Evolutionary conservation across 2,329 filamentous ascomycete genomes (phyloP).

Genomic region (Colletotrichum euphorbiae): DNA sequence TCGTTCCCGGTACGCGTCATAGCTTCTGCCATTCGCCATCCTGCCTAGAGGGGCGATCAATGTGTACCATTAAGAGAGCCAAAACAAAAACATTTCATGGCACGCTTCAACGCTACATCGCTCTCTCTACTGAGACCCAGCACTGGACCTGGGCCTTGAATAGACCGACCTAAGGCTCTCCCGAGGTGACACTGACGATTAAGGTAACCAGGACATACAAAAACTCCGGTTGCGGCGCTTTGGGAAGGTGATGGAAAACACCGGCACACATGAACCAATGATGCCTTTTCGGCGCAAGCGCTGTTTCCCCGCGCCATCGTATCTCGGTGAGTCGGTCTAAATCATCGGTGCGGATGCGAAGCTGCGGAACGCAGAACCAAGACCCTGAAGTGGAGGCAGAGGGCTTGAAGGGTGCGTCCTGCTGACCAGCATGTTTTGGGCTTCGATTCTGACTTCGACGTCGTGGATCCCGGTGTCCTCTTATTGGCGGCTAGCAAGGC

Average conservation of each 20-base stretch:
- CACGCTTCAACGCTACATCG: conserved; percentile 1
- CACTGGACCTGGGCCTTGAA: not conserved
- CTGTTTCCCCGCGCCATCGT: conserved; percentile 25
- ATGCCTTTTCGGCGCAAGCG: conserved; percentile 5
- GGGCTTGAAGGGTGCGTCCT: conserved; percentile 13
- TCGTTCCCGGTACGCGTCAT: no score
- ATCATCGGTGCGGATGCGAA: conserved; percentile 36
- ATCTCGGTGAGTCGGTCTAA: conserved; percentile 13
- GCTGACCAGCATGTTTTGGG: conserved; percentile 11
- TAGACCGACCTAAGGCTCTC: not conserved
- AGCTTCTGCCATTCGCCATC: no score
- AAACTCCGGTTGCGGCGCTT: not conserved
- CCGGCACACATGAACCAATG: not conserved
- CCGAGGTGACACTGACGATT: conserved; percentile 14
- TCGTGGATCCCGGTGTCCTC: conserved; percentile 15
- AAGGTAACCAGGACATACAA: no score
- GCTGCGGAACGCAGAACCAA: conserved; percentile 33
- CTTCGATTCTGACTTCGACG: conserved; percentile 22
- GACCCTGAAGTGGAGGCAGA: conserved; percentile 19
- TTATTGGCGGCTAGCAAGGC: not conserved
- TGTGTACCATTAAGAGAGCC: no score
- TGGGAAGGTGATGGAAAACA: not conserved
- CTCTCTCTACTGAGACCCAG: not conserved
- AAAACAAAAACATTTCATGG: not conserved
- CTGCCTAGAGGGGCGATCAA: no score